Base-by-base conservation (phyloP, 306 rosid genomes). In the Acacia confusa region DNA sequence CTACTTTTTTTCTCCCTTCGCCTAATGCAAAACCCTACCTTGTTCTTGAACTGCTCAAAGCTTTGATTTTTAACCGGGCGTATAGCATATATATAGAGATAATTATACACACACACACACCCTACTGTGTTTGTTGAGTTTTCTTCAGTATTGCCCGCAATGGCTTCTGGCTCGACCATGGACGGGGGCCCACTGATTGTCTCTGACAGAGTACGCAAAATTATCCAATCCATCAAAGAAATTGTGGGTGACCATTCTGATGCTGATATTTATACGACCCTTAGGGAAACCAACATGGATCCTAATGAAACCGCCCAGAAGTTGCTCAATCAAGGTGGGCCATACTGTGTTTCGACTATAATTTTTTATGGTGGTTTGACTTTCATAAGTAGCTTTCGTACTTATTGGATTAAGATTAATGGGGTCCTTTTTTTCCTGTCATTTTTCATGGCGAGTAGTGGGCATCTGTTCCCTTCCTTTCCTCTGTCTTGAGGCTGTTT, bases 241-340 rank as follows among this genome's bases (percentile, higher is more conserved):
- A 88, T 96, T 64, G 98, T 96, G 41, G 91, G 97, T 14, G 73
- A 88, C 75, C 94, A 92, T 84, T 96, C 98, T 48, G 98, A 93
- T 78, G 90, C 89, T 70, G 99, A 96, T 88, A 96, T 96, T 67
- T 96, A 93, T 82, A 85, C 76, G 40, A 79, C 94, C 73, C 97
- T 96, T 22, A 93, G 87, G 83, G 99, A 96, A 81, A 75, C 86
- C 34, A 82, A 93, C 88, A 96, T 96, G 99, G 99, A 96, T 86
- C 99, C 99, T 83, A 91, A 96, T 71, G 99, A 96, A 81, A 92
- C 99, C 15, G 53, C 97, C 19, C 97, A 93, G 92, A 93, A 91
- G 87, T 92, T 96, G 93, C 98, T 96, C 53, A 86, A 85, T 87
- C 99, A 96, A 92, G 99, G 99, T 96, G 43, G 48, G 79, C 82